These are phyloP conservation scores for Arabidopsis lyrata DNA, from an alignment of 441 rosid genomes.

Conservation along the genomic window DNA sequence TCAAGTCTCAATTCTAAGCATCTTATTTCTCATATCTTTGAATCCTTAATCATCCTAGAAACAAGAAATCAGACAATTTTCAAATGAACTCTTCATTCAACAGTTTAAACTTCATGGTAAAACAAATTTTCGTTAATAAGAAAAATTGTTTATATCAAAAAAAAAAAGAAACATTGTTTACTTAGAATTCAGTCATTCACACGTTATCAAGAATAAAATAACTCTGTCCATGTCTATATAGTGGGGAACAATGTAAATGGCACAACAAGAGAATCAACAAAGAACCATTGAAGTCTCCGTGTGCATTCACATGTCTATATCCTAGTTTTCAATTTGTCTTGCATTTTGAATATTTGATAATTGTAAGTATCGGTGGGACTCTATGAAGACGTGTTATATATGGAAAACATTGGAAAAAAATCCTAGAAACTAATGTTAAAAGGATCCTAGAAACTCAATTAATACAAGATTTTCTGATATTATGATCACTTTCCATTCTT, in stretches of 20 bases:
- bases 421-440: too few relatives aligned
- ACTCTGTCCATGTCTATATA: neutral
- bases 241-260: constrained; percentile 4
- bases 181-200: too few relatives aligned
- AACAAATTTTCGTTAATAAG: neutral
- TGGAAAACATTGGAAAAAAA: neutral
- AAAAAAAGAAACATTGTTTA: too few relatives aligned
- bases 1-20: neutral
- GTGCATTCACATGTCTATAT: constrained; percentile 19
- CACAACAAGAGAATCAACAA: neutral
- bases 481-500: neutral
- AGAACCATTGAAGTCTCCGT: constrained; percentile 7
- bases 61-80: neutral
- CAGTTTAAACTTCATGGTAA: neutral
- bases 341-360: neutral
- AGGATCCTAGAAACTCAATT: neutral
- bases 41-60: neutral
- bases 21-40: neutral
- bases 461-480: neutral
- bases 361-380: neutral
- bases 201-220: too few relatives aligned
- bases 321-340: neutral
- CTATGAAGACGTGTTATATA: neutral
- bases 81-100: neutral
- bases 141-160: too few relatives aligned